A percentile compares a stretch with the other conserved stretches of the same genome.
Conservation (phyloP, 352 stramenopile genomes). For the Peronospora belbahrii region DNA sequence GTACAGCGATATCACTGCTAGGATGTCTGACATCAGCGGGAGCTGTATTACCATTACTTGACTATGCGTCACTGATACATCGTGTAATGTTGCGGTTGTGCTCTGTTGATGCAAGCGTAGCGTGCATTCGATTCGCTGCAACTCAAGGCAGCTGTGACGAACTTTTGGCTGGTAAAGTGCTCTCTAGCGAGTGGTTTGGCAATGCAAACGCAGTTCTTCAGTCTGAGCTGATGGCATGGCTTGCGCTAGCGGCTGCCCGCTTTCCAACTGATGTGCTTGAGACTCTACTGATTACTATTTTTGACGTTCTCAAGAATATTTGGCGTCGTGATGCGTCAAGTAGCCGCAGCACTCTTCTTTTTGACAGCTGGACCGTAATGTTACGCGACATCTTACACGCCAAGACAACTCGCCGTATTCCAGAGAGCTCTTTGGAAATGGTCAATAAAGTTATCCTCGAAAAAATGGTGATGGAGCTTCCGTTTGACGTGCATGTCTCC, state of each 20-base stretch:
- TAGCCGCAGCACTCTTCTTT: slow-evolving; percentile 11
- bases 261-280: slow-evolving; percentile 17
- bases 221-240: slow-evolving; percentile 13
- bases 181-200: slow-evolving; percentile 15
- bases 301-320: slow-evolving; percentile 18
- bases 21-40: slow-evolving; percentile 16
- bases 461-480: slow-evolving; percentile 17
- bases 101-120: slow-evolving; percentile 15
- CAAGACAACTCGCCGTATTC: slow-evolving; percentile 1
- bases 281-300: slow-evolving; percentile 9
- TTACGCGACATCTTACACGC: slow-evolving; percentile 12
- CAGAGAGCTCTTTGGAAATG: slow-evolving; percentile 13
- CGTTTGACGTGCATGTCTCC: slow-evolving; percentile 10
- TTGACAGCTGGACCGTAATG: slow-evolving; percentile 26
- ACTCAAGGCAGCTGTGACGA: slow-evolving; percentile 35
- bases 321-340: slow-evolving; percentile 12
- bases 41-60: slow-evolving; percentile 21
- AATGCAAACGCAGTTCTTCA: slow-evolving; percentile 17
- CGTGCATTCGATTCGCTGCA: slow-evolving; percentile 27
- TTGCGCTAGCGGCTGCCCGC: slow-evolving; percentile 17
- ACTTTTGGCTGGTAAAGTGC: slow-evolving; percentile 19
- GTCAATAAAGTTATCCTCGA: slow-evolving; percentile 15
- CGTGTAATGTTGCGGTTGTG: slow-evolving; percentile 26
- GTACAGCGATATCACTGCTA: slow-evolving; percentile 19
- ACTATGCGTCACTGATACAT: slow-evolving; percentile 26